Evolutionary conservation across 345 rosid genomes (phyloP), one percentile per base, ranked within the genome.

Genomic region (Bruguiera gymnorhiza): DNA sequence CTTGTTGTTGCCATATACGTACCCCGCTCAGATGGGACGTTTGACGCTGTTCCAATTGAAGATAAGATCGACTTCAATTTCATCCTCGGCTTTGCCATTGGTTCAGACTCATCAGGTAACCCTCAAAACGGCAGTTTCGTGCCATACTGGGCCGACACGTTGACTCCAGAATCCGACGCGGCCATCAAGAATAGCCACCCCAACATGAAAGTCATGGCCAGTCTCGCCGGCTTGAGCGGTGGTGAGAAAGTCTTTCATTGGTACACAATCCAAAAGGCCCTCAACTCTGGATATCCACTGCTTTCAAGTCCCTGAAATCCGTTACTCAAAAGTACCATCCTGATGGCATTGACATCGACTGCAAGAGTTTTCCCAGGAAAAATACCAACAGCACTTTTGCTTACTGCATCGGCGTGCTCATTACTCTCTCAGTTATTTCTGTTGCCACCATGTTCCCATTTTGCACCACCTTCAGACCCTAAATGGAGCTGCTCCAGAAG

Each of bases 301-400:
- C 89, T 48, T 78, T 79, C 63, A 18, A 69, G 1, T 81, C 89
- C 2, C 79, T 88, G 2, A 71, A 76, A 56, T 70, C 81, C 23
- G n/a, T 86, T 5, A 31, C 62, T 21, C 1, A 62, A 15, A 53
- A 71, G 4, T 86, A 86, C 72, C 81, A 81, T 66, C 89, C 86
- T 1, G 85, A 88, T 8, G 89, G 89, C 11, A 74, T 87, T 9
- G 86, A 82, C 75, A 70, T 87, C 15, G 89, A 85, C 76, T 82
- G 82, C 21, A 88, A 82, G 55, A 81, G 29, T 29, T 87, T 83
- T 77, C 82, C 76, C 0, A 69, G 26, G 8, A 34, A 34, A 0
- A 60, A 72, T 34, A 30, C 6, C 31, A 68, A 69, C 11, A 37
- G 73, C 1, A 60, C 54, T 20, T 85, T 87, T 20, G 76, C 83